Evolutionary conservation across 2,329 filamentous ascomycete species (phyloP).

Genomic region (Alternaria brassicae): DNA sequence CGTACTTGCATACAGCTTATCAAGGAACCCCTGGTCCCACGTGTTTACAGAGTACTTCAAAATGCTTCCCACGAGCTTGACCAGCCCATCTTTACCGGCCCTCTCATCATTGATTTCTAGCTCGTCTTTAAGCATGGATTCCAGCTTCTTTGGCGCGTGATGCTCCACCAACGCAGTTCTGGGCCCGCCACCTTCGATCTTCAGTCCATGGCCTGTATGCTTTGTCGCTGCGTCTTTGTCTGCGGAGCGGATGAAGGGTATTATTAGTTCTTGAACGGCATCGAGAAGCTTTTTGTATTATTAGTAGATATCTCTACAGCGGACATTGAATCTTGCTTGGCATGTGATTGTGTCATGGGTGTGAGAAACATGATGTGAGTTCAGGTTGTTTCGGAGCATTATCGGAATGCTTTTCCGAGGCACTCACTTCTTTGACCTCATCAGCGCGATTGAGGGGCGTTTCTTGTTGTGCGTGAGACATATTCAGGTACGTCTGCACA

Average conservation of each 20-base stretch:
- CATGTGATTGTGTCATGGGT: not conserved
- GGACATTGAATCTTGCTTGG: not conserved
- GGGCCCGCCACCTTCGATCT: constrained; percentile 68
- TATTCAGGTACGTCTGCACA: not conserved
- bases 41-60: constrained; percentile 92
- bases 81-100: constrained; percentile 53
- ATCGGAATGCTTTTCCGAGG: constrained; percentile 3
- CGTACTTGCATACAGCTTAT: constrained; percentile 92
- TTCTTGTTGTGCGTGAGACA: constrained; percentile 16
- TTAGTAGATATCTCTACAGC: not conserved
- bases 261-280: constrained; percentile 70
- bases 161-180: constrained; percentile 54
- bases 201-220: constrained; percentile 63
- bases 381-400: constrained; percentile 16
- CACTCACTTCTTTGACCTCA: constrained; percentile 50
- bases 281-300: constrained; percentile 17
- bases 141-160: constrained; percentile 54
- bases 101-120: constrained; percentile 50
- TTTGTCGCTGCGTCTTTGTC: constrained; percentile 67
- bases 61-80: constrained; percentile 67
- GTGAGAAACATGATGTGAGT: constrained; percentile 3
- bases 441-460: constrained; percentile 43
- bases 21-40: constrained; percentile 96
- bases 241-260: constrained; percentile 74
- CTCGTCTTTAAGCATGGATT: constrained; percentile 45